Conservation (phyloP, 805 yeast genomes). For the Wickerhamiella kurtzmanii region DNA sequence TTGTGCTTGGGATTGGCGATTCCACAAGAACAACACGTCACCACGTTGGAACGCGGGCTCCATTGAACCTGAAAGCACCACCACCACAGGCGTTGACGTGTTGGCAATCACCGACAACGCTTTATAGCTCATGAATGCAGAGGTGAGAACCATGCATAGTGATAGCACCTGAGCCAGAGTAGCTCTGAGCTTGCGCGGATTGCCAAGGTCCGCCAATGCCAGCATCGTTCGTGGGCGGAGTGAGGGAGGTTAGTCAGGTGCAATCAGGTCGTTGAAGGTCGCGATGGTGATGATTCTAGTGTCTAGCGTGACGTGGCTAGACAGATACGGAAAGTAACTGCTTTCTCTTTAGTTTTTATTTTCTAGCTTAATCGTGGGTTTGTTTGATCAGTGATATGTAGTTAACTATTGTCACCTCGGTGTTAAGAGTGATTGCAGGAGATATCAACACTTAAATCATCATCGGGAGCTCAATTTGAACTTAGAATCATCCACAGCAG, state of each 20-base stretch:
- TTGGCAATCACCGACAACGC: conserved; percentile 60
- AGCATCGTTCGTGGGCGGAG: too few species aligned
- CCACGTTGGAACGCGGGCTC: conserved; percentile 99
- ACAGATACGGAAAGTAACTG: too few species aligned
- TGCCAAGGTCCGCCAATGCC: background rate
- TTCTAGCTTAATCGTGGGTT: too few species aligned
- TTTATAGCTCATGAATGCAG: conserved; percentile 90
- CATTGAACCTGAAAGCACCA: conserved; percentile 96
- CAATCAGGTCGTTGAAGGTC: background rate
- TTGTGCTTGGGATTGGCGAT: conserved; percentile 47
- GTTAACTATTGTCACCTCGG: too few species aligned
- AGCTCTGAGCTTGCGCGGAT: conserved; percentile 17
- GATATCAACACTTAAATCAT: too few species aligned
- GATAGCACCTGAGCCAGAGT: conserved; percentile 43
- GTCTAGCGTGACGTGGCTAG: background rate
- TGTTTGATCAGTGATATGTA: too few species aligned
- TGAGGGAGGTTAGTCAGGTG: background rate
- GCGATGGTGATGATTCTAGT: background rate
- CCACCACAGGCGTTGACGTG: conserved; percentile 88
- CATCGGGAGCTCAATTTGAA: too few species aligned
- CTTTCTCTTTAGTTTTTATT: too few species aligned
- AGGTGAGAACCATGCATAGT: conserved; percentile 65
- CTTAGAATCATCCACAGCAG: too few species aligned
- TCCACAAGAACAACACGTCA: conserved; percentile 84
- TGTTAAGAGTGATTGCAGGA: too few species aligned